Evolutionary conservation across 1,284 basidiomycete species (phyloP).

Genomic region (Anthracocystis walkeri): DNA sequence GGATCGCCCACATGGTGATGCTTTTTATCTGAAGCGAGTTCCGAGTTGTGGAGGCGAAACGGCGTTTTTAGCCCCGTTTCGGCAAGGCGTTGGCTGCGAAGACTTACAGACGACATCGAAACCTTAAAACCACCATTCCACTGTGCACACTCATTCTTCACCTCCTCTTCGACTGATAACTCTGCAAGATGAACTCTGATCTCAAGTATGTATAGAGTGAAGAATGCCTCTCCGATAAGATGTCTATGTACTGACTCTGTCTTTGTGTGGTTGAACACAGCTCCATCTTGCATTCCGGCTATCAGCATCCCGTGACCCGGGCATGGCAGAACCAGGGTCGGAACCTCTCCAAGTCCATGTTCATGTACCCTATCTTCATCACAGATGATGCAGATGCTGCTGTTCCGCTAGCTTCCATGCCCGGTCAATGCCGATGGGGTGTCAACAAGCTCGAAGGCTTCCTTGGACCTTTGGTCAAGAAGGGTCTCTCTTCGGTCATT

Average conservation of each 20-base stretch:
- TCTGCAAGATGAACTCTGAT: conserved; percentile 38
- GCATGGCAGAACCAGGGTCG: conserved; percentile 59
- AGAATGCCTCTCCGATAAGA: background rate
- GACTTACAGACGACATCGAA: conserved; percentile 26
- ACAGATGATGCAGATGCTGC: conserved; percentile 62
- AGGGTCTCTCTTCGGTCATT: conserved; percentile 91
- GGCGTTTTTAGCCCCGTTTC: conserved; percentile 13
- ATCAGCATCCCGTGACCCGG: conserved; percentile 60
- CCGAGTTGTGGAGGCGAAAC: conserved; percentile 15
- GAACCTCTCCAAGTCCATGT: conserved; percentile 60
- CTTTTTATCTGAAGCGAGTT: no score
- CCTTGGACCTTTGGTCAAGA: conserved; percentile 85
- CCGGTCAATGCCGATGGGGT: conserved; percentile 78
- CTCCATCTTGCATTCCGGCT: conserved; percentile 63
- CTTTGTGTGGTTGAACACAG: conserved; percentile 3
- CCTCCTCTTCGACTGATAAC: background rate
- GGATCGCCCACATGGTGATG: no score
- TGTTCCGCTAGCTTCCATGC: conserved; percentile 58
- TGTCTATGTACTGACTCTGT: background rate
- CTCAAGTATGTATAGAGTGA: conserved; percentile 31
- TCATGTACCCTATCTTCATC: conserved; percentile 69
- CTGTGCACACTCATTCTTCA: background rate
- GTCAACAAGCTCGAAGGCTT: conserved; percentile 90
- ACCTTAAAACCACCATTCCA: no score
- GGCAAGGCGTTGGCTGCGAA: conserved; percentile 10